phyloP scores from a whole-genome alignment of 352 stramenopile species.

The Globisporangium barbulae region DNA sequence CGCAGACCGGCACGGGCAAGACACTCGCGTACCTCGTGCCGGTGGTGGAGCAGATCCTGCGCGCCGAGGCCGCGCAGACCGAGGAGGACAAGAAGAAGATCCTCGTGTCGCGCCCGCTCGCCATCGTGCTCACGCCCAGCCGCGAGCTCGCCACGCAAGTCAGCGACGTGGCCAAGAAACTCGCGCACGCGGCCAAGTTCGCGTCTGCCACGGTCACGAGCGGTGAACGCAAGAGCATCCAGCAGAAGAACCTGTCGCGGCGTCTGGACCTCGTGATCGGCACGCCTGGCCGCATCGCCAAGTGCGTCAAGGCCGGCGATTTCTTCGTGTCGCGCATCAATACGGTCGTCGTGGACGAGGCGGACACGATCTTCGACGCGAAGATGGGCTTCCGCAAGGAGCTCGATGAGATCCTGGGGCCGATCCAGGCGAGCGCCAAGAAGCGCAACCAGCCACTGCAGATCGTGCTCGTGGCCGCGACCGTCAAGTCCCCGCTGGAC shows the following conservation, averaged over 20 bases:
- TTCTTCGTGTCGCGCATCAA: constrained; percentile 76
- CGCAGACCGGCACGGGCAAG: constrained; percentile 68
- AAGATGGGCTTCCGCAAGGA: constrained; percentile 82
- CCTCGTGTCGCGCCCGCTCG: constrained; percentile 36
- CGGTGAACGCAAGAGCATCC: constrained; percentile 65
- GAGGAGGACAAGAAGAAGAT: constrained; percentile 22
- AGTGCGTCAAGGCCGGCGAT: constrained; percentile 65
- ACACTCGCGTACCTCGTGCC: constrained; percentile 65
- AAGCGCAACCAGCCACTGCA: constrained; percentile 59
- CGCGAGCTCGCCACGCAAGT: constrained; percentile 70
- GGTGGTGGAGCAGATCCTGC: constrained; percentile 46
- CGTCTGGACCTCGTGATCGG: constrained; percentile 71
- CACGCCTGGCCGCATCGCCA: constrained; percentile 68
- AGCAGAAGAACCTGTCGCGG: constrained; percentile 43
- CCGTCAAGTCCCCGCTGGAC: constrained; percentile 63
- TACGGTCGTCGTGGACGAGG: constrained; percentile 74
- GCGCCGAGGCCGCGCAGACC: constrained; percentile 26
- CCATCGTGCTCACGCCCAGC: constrained; percentile 59
- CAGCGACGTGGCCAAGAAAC: constrained; percentile 55
- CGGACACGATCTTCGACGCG: constrained; percentile 75
- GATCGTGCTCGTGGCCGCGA: constrained; percentile 70
- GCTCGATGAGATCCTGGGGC: constrained; percentile 62
- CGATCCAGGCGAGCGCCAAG: constrained; percentile 60
- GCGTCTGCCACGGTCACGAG: constrained; percentile 59
- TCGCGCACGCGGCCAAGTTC: constrained; percentile 71